These are phyloP conservation scores for Diplodia intermedia DNA, from an alignment of 2,329 filamentous ascomycete species.

Conservation along the genomic window DNA sequence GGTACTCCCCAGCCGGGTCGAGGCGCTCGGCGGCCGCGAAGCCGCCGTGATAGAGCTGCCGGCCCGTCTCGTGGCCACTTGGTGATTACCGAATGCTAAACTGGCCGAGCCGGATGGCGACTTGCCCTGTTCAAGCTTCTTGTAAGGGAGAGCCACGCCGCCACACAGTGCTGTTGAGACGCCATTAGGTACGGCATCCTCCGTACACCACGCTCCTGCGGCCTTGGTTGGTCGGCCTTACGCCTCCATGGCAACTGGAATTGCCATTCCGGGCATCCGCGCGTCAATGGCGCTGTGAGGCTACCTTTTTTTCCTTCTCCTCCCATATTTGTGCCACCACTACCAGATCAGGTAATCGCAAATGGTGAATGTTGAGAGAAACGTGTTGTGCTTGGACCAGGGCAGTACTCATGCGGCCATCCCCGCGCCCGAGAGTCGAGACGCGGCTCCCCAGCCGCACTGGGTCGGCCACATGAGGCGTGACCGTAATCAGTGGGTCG, in stretches of 20 bases:
- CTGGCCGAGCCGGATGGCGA: constrained; percentile 8
- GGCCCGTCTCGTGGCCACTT: constrained; percentile 14
- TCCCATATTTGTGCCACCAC: neutral
- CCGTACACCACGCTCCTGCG: neutral
- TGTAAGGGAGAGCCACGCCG: neutral
- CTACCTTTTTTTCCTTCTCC: neutral
- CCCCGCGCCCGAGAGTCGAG: constrained; percentile 13
- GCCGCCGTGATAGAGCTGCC: constrained; percentile 18
- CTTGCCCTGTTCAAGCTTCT: constrained; percentile 8
- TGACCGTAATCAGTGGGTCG: neutral
- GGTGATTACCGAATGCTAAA: constrained; percentile 12
- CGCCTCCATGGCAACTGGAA: neutral
- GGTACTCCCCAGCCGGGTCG: neutral
- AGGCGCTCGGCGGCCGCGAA: constrained; percentile 8
- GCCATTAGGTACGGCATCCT: neutral
- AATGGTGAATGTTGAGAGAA: constrained; percentile 17
- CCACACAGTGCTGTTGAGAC: constrained; percentile 17
- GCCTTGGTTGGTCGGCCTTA: constrained; percentile 7
- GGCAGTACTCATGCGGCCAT: constrained; percentile 1
- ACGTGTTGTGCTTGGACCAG: constrained; percentile 17
- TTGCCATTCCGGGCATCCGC: neutral
- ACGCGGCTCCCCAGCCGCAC: constrained; percentile 12
- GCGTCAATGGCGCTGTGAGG: constrained; percentile 11
- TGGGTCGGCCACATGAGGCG: constrained; percentile 5
- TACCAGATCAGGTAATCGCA: neutral